Base-by-base conservation (phyloP, 208 protist genomes). In the Kentomonas sorsogonicus region DNA sequence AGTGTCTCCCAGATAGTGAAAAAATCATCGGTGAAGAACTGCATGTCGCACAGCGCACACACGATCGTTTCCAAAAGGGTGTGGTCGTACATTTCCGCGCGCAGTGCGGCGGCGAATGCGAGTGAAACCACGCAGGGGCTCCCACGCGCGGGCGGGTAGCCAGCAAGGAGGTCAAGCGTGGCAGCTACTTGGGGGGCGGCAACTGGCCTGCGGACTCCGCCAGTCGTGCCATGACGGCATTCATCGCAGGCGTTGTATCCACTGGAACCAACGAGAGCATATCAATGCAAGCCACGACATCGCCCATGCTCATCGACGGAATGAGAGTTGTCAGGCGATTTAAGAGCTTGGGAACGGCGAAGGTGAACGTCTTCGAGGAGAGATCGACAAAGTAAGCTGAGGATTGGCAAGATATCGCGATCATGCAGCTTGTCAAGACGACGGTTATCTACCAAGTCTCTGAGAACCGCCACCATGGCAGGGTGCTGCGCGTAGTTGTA, bases 1-100 rank as follows among this genome's bases (percentile, higher is more conserved):
- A 93, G 66, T 1, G 75, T 43, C 18, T 63, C 74, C 13, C 72
- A 54, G 33, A 95, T 45, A 0, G 44, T 25, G 57, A 82, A 92
- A 54, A 93, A 91, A 44, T 95, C 89, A 30, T 95, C 89, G 7
- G 80, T 85, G 64, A 88, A 90, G 20, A 79, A 79, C 33, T 78
- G 34, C 60, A 91, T 31, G 58, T 73, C 44, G 0, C 75, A 65
- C 3, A 95, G 68, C 26, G 74, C 79, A 39, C 86, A n/a, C 23
- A 91, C 22, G 0, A 89, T 53, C 26, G 63, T 69, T 56, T 89
- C 75, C 31, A 95, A 55, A 16, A 67, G 54, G 22, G 66, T 69
- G 2, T 44, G 50, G 40, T 95, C 85, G 48, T 88, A 80, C 26
- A 62, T 67, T 2, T 73, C 72, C 18, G 71, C 67, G 29, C 83